Evolutionary conservation across 2,329 filamentous ascomycete genomes (phyloP).

Genomic region (Thielaviopsis ethacetica): DNA sequence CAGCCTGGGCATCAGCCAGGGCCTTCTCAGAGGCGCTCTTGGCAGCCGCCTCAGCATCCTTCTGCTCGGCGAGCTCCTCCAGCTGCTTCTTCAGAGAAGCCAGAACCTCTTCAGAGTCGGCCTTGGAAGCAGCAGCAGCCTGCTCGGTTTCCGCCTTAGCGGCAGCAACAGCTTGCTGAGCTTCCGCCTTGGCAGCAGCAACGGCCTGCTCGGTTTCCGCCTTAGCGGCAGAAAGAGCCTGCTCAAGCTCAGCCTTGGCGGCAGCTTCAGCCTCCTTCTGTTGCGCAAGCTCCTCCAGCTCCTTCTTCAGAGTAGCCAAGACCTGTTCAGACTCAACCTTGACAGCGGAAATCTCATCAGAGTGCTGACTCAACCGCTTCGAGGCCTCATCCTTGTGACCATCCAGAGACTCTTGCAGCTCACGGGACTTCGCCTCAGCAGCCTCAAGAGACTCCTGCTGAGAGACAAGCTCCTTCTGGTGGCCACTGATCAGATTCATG

Average conservation of each 20-base stretch:
- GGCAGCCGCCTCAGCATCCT: conserved; percentile 14
- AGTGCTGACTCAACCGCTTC: neutral
- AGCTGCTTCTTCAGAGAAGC: conserved; percentile 14
- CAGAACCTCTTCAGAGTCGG: conserved; percentile 16
- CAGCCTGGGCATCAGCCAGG: conserved; percentile 37
- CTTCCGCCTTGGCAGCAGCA: conserved; percentile 4
- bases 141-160: conserved; percentile 4
- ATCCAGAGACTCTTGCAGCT: conserved; percentile 15
- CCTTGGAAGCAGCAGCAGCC: conserved; percentile 10
- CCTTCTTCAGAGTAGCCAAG: conserved; percentile 27
- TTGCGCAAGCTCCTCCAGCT: conserved; percentile 9
- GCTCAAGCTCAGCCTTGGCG: conserved; percentile 36
- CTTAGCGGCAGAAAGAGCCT: conserved; percentile 29
- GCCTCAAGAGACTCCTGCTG: conserved; percentile 20
- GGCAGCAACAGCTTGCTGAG: too few species aligned
- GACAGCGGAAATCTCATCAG: conserved; percentile 15
- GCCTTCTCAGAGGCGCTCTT: conserved; percentile 26
- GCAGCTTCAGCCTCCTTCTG: conserved; percentile 26
- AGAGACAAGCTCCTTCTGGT: conserved; percentile 9
- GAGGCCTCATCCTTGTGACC: neutral
- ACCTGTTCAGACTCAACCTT: conserved; percentile 19
- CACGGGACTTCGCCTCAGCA: conserved; percentile 19
- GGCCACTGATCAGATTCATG: conserved; percentile 7
- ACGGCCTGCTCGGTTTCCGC: conserved; percentile 10
- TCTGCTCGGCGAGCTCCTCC: conserved; percentile 6